Percentiles rank a stretch among this genome's conserved stretches.
Conservation (phyloP, 192 early-diverging fungal species). For the Backusella luteola region DNA sequence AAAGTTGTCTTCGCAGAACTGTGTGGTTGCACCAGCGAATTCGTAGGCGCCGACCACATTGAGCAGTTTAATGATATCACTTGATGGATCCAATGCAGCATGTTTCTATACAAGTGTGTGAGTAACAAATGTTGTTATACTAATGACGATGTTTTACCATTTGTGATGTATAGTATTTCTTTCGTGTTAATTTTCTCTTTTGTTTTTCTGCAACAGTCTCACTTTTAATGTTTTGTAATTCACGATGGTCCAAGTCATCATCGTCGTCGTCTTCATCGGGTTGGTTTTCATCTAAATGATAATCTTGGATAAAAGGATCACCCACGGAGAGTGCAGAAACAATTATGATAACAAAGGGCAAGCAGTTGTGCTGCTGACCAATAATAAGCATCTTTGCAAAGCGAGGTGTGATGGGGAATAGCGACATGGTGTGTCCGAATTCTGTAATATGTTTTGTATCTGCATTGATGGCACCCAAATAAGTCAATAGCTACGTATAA, state of each 20-base stretch:
- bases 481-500: slow-evolving; percentile 52
- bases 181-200: slow-evolving; percentile 51
- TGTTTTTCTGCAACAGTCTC: slow-evolving; percentile 62
- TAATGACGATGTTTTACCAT: slow-evolving; percentile 26
- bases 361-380: slow-evolving; percentile 80
- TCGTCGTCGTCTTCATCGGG: slow-evolving; percentile 45
- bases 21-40: slow-evolving; percentile 58
- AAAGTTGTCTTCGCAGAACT: slow-evolving; percentile 82
- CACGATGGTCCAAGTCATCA: slow-evolving; percentile 46
- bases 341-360: slow-evolving; percentile 88
- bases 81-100: slow-evolving; percentile 72
- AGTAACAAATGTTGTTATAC: background rate
- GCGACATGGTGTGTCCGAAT: slow-evolving; percentile 83
- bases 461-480: slow-evolving; percentile 74
- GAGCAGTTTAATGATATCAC: slow-evolving; percentile 86
- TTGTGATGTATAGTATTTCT: slow-evolving; percentile 74
- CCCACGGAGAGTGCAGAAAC: slow-evolving; percentile 92
- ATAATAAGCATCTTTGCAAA: slow-evolving; percentile 91
- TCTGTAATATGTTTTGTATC: slow-evolving; percentile 71
- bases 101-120: slow-evolving; percentile 47
- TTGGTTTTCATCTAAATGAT: slow-evolving; percentile 57
- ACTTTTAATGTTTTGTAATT: slow-evolving; percentile 55
- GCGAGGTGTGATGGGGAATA: slow-evolving; percentile 89
- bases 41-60: slow-evolving; percentile 90
- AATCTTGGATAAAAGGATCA: slow-evolving; percentile 86